Evolutionary conservation across 2,329 filamentous ascomycete genomes (phyloP), one percentile per base, ranked within the genome.

Genomic region (Pyricularia pennisetigena): DNA sequence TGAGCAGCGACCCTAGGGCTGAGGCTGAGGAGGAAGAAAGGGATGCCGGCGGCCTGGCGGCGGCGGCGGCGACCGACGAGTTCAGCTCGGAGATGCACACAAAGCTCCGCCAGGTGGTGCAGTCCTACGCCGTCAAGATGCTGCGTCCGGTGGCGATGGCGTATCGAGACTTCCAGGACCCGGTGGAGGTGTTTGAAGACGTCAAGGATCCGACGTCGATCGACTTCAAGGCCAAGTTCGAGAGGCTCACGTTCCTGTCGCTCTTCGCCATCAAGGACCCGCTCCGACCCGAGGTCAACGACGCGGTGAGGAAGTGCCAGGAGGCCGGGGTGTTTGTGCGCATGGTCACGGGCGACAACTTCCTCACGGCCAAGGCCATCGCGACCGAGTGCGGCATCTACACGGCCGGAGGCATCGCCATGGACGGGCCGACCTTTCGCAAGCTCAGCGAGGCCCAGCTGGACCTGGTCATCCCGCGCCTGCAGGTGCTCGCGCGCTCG

Each of bases 131-230:
- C 9, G 67, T 65, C 12, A 35, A 67, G 57, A 82, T 80, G 69
- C 77, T 83, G 70, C 80, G 81, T 68, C 81, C 81, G 68, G 80
- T 83, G 23, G 90, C 86, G 23, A 82, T 94, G 71, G 83, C 91
- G 4, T 93, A 91, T 77, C 85, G 86, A 64, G 92, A 95, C 71
- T 93, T 91, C 69, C 83, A 88, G 30, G 89, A 90, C 70, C 87
- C 62, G 24, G 23, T 7, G 1, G 67, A 91, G 9, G 59, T 67
- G 12, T 64, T 67, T 35, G n/a, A 35, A 26, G 92, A 95, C 71
- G 92, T 91, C 70, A 84, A 88, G 32, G 89, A 90, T 69, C 87
- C 20, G 14, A 68, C 67, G 16, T 64, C 91, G 12, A 75, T 74
- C 8, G 83, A 82, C 26, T 84, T 89, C 67, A 89, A 86, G 10